A percentile compares a stretch with the other conserved stretches of the same genome.
phyloP scores from a whole-genome alignment of 495 filamentous ascomycete species.

The Lophiostoma macrostomum region DNA sequence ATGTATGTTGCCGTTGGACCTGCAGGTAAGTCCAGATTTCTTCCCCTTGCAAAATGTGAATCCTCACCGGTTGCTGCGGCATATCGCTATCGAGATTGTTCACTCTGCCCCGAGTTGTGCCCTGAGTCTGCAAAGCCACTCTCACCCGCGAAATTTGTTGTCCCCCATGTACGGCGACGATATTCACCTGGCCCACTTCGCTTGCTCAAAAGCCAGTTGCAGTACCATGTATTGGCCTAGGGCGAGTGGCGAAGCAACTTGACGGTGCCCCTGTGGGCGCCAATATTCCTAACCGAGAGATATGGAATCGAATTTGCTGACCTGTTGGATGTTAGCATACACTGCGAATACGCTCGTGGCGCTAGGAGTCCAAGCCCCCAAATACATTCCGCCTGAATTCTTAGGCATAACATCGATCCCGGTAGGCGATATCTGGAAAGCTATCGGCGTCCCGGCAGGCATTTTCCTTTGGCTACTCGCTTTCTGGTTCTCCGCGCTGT shows the following conservation, averaged over 20 bases:
- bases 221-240: too few species aligned
- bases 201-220: too few species aligned
- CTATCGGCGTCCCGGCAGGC: not conserved
- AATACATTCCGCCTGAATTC: constrained; percentile 17
- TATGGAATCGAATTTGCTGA: too few species aligned
- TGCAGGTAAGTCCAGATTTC: constrained; percentile 9
- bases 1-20: constrained; percentile 40
- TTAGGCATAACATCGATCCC: not conserved
- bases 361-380: constrained; percentile 26
- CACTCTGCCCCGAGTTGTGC: too few species aligned
- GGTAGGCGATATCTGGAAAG: not conserved
- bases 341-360: constrained; percentile 27
- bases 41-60: not conserved
- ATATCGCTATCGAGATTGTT: too few species aligned
- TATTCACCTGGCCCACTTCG: too few species aligned
- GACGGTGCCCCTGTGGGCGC: too few species aligned
- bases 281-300: too few species aligned
- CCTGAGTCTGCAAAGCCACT: too few species aligned
- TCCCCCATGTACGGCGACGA: too few species aligned
- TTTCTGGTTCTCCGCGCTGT: constrained; percentile 19
- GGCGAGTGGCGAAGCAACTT: too few species aligned
- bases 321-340: constrained; percentile 22
- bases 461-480: constrained; percentile 1
- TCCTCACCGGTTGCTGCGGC: not conserved
- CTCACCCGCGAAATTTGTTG: too few species aligned